Conservation (phyloP, 495 filamentous ascomycete genomes). For the Hyaloscypha bicolor region DNA sequence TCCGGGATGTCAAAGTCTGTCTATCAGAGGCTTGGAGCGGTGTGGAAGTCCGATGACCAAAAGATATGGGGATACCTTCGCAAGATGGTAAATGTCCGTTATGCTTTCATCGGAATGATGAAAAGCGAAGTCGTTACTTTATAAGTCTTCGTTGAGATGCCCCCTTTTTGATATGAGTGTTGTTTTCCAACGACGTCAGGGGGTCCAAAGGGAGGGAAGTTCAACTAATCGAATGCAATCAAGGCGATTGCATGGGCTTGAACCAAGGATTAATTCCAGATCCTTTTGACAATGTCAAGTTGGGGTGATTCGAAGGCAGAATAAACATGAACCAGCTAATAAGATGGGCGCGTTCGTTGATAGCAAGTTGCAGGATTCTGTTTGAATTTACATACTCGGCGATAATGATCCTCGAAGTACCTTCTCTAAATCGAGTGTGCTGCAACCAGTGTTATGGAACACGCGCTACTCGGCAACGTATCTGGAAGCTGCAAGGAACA, state of each 20-base stretch:
- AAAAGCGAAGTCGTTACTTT: constrained; percentile 24
- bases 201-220: constrained; percentile 6
- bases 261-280: not conserved
- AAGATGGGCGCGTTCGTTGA: constrained; percentile 5
- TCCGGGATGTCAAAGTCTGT: constrained; percentile 20
- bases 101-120: constrained; percentile 16
- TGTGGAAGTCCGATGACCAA: constrained; percentile 23
- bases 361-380: not conserved
- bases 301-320: not conserved
- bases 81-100: constrained; percentile 9
- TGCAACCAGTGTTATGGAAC: constrained; percentile 1
- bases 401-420: constrained; percentile 19
- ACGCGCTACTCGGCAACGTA: constrained; percentile 16
- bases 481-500: constrained; percentile 9
- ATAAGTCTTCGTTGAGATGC: constrained; percentile 23
- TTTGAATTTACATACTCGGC: constrained; percentile 14
- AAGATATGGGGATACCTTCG: not conserved
- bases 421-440: not conserved
- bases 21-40: constrained; percentile 11
- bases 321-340: constrained; percentile 14
- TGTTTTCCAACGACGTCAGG: constrained; percentile 14
- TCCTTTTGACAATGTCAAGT: not conserved
- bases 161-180: not conserved
- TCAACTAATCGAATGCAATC: constrained; percentile 14
- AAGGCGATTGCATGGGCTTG: constrained; percentile 6